Percentiles rank a stretch among this genome's conserved stretches.
Evolutionary conservation across 2,329 filamentous ascomycete species (phyloP).

Genomic region (Lomentospora prolificans): DNA sequence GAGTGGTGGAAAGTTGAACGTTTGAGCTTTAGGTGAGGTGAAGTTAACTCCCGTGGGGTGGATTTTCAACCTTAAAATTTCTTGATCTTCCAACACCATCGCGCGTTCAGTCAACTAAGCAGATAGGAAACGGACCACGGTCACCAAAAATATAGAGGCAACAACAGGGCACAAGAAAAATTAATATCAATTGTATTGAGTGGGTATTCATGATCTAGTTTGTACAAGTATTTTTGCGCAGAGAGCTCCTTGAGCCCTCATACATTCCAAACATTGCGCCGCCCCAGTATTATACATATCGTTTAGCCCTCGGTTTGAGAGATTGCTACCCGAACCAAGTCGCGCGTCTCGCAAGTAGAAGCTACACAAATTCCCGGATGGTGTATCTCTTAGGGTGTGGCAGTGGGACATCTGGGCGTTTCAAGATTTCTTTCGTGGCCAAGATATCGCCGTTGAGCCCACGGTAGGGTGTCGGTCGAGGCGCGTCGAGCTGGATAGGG

Average conservation of each 20-base stretch:
- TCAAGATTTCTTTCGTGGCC: too few relatives aligned
- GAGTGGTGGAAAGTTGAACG: background rate
- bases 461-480: too few relatives aligned
- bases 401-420: background rate
- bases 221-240: background rate
- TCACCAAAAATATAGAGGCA: too few relatives aligned
- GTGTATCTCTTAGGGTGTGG: background rate
- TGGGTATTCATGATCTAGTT: constrained; percentile 3
- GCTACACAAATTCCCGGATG: background rate
- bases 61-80: background rate
- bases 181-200: constrained; percentile 1
- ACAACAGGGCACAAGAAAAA: background rate
- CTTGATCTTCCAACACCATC: too few relatives aligned
- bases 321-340: background rate
- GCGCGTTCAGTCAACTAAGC: too few relatives aligned
- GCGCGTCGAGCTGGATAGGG: too few relatives aligned
- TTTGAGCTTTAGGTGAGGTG: background rate
- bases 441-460: too few relatives aligned
- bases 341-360: background rate
- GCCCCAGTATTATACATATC: too few relatives aligned
- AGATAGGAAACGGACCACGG: too few relatives aligned
- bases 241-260: background rate
- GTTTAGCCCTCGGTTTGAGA: background rate
- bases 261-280: too few relatives aligned
- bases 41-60: background rate